Base-by-base conservation (phyloP, 1,139 yeast species). In the Protomyces inundatus region DNA sequence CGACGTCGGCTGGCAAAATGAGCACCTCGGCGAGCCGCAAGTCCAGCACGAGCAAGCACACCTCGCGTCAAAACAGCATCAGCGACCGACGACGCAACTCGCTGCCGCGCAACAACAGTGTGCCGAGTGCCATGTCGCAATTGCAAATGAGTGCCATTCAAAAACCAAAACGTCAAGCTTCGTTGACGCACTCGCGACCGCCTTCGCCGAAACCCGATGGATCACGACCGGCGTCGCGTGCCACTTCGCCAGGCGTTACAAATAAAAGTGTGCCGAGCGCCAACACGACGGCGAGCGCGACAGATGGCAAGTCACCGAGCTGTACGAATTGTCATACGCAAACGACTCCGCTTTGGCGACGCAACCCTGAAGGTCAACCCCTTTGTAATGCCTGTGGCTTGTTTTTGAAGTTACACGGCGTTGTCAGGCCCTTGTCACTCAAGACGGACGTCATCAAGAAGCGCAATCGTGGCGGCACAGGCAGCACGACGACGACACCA, bases 311-410 rank as follows among this genome's bases (percentile, higher is more conserved):
- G 70, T 65, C 72, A 9, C 73, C 75, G 23, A 72, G 75, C 12
- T 91, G 98, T 74, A 85, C 93, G 33, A 93, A 93, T 76, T 91
- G 98, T 75, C 86, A 87, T 71, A 91, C 98, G 0, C 88, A 84
- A 71, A 91, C 95, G 4, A 91, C 98, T 0, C 98, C 98, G 1
- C 78, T 93, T 52, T 91, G 98, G 98, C 82, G 98, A 72, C 81
- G 97, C 65, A 93, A 90, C 72, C 93, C 93, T 34, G 88, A 88
- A 34, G 97, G 97, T 6, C 90, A 89, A 71, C 96, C 96, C 1
- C 79, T 91, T 67, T 91, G 98, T 73, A 93, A 91, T 75, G 98
- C 98, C 0, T 91, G 98, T 77, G 98, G 98, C 0, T 78, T 91
- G 66, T 91, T 93, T 71, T 79, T 88, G 70, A 91, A 91, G 75